phyloP scores from a whole-genome alignment of 768 basidiomycete species.

The Leccinum obscurum region DNA sequence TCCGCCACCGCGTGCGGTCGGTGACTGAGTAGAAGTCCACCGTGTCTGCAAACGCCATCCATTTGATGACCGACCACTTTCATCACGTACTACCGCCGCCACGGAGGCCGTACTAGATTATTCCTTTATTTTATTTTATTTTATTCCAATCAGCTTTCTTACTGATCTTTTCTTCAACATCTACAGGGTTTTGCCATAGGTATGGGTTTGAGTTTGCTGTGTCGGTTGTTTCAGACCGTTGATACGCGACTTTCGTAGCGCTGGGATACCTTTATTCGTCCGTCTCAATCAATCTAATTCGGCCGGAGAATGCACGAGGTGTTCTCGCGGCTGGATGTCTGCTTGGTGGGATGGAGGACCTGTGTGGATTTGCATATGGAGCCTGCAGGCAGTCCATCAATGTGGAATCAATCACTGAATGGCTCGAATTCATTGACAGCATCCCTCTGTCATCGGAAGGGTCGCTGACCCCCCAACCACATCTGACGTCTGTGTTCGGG shows the following conservation, averaged over 20 bases:
- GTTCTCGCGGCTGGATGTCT: slow-evolving; percentile 85
- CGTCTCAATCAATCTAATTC: slow-evolving; percentile 64
- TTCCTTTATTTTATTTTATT: slow-evolving; percentile 8
- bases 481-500: slow-evolving; percentile 65
- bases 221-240: slow-evolving; percentile 12
- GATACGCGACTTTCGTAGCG: slow-evolving; percentile 43
- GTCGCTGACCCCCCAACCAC: slow-evolving; percentile 42
- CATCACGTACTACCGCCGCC: slow-evolving; percentile 16
- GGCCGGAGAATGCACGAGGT: slow-evolving; percentile 77
- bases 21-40: slow-evolving; percentile 18
- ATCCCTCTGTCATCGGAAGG: slow-evolving; percentile 52
- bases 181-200: slow-evolving; percentile 74
- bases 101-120: slow-evolving; percentile 25
- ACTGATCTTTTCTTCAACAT: slow-evolving; percentile 14
- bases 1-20: slow-evolving; percentile 30
- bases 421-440: slow-evolving; percentile 75
- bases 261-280: slow-evolving; percentile 81
- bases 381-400: slow-evolving; percentile 75
- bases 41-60: slow-evolving; percentile 19
- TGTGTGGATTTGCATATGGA: slow-evolving; percentile 77
- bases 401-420: slow-evolving; percentile 70
- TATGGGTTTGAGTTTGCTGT: slow-evolving; percentile 28
- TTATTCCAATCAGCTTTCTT: not conserved
- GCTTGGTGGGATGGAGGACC: slow-evolving; percentile 84
- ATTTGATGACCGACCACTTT: slow-evolving; percentile 18